These are phyloP conservation scores for Leonotis leonurus DNA, from an alignment of 257 asterid genomes.

Conservation along the genomic window DNA sequence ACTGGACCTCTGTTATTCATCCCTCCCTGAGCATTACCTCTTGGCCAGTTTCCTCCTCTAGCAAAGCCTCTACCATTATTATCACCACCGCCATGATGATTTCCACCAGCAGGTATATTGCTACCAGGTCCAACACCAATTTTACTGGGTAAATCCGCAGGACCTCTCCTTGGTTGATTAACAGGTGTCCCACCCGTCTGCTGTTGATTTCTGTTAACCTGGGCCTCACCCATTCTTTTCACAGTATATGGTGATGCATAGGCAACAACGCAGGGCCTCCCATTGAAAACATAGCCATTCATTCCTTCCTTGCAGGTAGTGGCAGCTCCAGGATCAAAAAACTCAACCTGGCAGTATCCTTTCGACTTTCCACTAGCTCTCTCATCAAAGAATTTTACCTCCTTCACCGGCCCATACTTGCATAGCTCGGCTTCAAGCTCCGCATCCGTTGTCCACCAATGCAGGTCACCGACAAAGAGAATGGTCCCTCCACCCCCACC, in stretches of 20 bases:
- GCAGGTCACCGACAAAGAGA: slow-evolving; percentile 92
- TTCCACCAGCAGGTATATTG: slow-evolving; percentile 30
- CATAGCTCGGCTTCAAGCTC: slow-evolving; percentile 63
- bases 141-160: slow-evolving; percentile 43
- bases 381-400: slow-evolving; percentile 87
- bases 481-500: slow-evolving; percentile 32
- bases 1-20: slow-evolving; percentile 51
- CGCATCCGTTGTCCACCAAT: slow-evolving; percentile 99
- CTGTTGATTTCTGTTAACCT: slow-evolving; percentile 60
- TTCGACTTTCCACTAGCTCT: slow-evolving; percentile 98
- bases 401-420: slow-evolving; percentile 85
- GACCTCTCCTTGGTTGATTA: slow-evolving; percentile 41
- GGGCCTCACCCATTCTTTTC: slow-evolving; percentile 87
- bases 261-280: slow-evolving; percentile 92
- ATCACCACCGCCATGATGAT: slow-evolving; percentile 33
- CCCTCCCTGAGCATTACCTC: slow-evolving; percentile 60
- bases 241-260: slow-evolving; percentile 80
- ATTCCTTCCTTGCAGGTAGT: slow-evolving; percentile 80
- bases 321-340: slow-evolving; percentile 72
- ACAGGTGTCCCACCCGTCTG: slow-evolving; percentile 28
- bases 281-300: slow-evolving; percentile 86
- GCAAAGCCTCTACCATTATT: slow-evolving; percentile 57
- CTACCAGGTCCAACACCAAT: slow-evolving; percentile 32
- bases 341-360: slow-evolving; percentile 96
- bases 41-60: slow-evolving; percentile 86